Evolutionary conservation across 192 early-diverging fungal species (phyloP).

Genomic region (Funneliformis geosporum): DNA sequence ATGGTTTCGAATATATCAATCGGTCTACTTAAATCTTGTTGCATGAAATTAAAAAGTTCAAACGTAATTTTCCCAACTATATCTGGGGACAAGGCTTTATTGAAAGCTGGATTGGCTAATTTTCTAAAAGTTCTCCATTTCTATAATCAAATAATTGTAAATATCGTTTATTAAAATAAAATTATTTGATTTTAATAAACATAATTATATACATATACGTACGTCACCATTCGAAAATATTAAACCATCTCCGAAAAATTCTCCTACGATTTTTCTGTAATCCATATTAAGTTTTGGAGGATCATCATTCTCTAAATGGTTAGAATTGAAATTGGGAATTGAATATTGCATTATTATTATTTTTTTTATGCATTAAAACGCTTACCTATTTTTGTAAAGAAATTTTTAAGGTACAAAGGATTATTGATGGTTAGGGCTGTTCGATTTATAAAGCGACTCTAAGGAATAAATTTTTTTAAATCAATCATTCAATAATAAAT

Average conservation of each 20-base stretch:
- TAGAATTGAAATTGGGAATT: too few species aligned
- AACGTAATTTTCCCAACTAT: neutral
- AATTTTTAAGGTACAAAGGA: too few species aligned
- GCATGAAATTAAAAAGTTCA: neutral
- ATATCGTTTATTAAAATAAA: neutral
- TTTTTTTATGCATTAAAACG: too few species aligned
- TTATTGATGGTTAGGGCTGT: too few species aligned
- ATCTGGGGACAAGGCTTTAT: neutral
- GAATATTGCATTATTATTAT: neutral
- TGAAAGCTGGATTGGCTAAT: neutral
- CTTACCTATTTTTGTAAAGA: too few species aligned
- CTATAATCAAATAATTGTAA: neutral
- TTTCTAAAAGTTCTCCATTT: neutral
- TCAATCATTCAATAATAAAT: neutral
- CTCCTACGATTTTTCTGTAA: too few species aligned
- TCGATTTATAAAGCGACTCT: too few species aligned
- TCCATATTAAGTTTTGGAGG: neutral
- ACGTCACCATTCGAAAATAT: neutral
- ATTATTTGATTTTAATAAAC: too few species aligned
- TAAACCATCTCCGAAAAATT: neutral
- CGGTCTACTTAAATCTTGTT: neutral
- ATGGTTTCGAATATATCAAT: neutral
- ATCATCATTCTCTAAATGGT: neutral
- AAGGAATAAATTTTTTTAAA: neutral
- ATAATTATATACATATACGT: neutral